phyloP scores from a whole-genome alignment of 2,329 filamentous ascomycete species.

The Xylaria sp. region DNA sequence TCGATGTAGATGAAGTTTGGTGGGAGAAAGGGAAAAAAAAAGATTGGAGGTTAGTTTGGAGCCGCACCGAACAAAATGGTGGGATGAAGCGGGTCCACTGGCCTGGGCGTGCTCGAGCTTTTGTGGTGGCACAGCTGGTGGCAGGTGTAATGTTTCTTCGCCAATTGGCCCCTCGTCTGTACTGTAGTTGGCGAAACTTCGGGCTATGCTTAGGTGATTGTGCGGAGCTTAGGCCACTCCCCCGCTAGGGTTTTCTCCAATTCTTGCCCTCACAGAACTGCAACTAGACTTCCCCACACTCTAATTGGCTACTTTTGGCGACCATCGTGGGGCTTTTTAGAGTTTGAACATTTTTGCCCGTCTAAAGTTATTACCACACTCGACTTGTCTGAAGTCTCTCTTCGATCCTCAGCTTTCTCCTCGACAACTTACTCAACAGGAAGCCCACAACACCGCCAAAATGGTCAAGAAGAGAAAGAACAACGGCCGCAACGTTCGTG shows the following conservation, averaged over 20 bases:
- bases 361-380: constrained; percentile 19
- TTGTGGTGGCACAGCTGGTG: constrained; percentile 23
- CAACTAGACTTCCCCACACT: constrained; percentile 6
- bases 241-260: constrained; percentile 45
- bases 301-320: constrained; percentile 30
- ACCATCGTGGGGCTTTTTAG: constrained; percentile 33
- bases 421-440: constrained; percentile 33
- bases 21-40: constrained; percentile 48
- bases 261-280: constrained; percentile 42
- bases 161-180: neutral
- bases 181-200: constrained; percentile 37
- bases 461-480: constrained; percentile 80
- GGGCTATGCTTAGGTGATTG: constrained; percentile 7
- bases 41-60: constrained; percentile 38
- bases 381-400: constrained; percentile 3
- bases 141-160: constrained; percentile 15
- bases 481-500: constrained; percentile 62
- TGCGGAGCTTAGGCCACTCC: constrained; percentile 24
- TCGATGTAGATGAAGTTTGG: constrained; percentile 63
- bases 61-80: constrained; percentile 37
- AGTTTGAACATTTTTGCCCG: constrained; percentile 33
- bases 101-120: neutral
- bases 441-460: constrained; percentile 60
- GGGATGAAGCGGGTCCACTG: constrained; percentile 36
- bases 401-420: constrained; percentile 35